Base-by-base conservation (phyloP, 192 early-diverging fungal genomes). In the Coemansia brasiliensis region DNA sequence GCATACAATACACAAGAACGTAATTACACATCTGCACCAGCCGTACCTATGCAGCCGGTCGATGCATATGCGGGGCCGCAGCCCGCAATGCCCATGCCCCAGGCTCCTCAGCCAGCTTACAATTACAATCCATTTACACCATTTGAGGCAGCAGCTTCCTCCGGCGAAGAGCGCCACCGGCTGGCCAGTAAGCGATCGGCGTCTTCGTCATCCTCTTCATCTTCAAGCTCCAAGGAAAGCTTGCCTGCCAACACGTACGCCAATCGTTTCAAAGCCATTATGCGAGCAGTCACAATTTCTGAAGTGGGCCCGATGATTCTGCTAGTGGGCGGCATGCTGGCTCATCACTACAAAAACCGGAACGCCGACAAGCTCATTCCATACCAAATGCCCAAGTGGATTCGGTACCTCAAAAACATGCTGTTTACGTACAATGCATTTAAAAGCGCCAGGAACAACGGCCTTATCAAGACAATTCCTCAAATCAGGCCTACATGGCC, bases 361-460 rank as follows among this genome's bases (percentile, higher is more conserved):
- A 42, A 39, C 3, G 42, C 57, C 1, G 40, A 52, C 7, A 35
- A 57, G 25, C 46, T 63, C 18, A 57, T 69, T 3, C 72, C 65
- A 22, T 75, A 61, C 44, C 43, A 61, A 55, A 50, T 59, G 58
- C 72, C 72, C 18, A 52, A 55, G 20, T 75, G 72, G 72, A 50
- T 75, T 15, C 60, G 63, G 20, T 65, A 75, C 25, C 32, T 75
- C 27, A 57, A 60, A 9, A 65, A 61, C 53, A 40, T 61, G 4
- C 29, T 57, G n/a, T 50, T 65, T 41, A 57, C 65, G 1, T 58
- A 65, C 59, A 68, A 50, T 29, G 52, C 54, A 16, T 63, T 61
- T 40, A 48, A 61, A 12, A 60, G 13, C 11, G 13, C 37, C 4
- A 16, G 37, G 6, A 22, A 15, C 46, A 64, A 64, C 39, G 55